phyloP scores from a whole-genome alignment of 202 grass and related monocot genomes.

The Dendrocalamus latiflorus region DNA sequence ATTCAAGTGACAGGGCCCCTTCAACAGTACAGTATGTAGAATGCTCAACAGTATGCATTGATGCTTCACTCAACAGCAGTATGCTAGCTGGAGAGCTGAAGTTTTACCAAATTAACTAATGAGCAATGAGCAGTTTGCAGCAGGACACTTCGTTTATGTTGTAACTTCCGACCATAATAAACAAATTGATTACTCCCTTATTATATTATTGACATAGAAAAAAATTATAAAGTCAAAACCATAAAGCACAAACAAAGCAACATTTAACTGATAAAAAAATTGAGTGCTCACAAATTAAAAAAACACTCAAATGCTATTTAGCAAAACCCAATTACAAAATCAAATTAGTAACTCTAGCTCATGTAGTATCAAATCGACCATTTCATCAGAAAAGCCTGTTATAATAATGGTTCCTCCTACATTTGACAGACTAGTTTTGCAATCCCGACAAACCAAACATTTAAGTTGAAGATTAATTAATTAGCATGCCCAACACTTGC shows the following conservation, averaged over 20 bases:
- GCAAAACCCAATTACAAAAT: not conserved
- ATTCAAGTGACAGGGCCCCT: not conserved
- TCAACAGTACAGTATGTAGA: not conserved
- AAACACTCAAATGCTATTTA: no score
- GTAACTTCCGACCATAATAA: no score
- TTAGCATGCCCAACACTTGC: constrained; percentile 36
- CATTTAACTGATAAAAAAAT: no score
- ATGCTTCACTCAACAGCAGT: constrained; percentile 16
- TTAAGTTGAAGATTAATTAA: not conserved
- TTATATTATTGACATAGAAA: no score
- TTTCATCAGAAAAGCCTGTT: not conserved
- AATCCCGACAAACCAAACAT: constrained; percentile 33
- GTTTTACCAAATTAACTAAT: not conserved
- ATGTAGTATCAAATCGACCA: not conserved
- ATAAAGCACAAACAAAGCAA: no score
- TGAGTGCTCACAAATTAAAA: no score
- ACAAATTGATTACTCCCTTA: no score
- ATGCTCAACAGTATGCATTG: not conserved
- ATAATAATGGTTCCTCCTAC: not conserved
- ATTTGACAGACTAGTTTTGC: constrained; percentile 21
- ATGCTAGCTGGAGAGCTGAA: not conserved
- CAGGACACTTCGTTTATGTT: no score
- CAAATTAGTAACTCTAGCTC: not conserved
- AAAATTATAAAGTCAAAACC: no score
- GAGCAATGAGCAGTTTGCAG: no score